phyloP scores from a whole-genome alignment of 192 early-diverging fungal species.

The Obelidium mucronatum region DNA sequence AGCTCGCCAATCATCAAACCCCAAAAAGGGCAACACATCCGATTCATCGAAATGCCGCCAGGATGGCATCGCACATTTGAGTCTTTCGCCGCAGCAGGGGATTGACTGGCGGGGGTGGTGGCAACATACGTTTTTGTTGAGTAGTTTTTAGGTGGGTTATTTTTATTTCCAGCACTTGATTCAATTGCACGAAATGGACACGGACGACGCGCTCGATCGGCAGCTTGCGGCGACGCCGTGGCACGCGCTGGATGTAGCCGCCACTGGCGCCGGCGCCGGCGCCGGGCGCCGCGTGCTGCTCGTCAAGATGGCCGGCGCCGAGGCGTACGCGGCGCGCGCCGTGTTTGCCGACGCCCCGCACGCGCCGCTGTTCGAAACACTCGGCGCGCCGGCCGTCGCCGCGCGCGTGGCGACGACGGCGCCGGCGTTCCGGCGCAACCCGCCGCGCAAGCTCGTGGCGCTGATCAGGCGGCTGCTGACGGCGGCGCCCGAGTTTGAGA shows the following conservation, averaged over 20 bases:
- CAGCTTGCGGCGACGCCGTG: not conserved
- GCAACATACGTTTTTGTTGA: too few relatives aligned
- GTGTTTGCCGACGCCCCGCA: not conserved
- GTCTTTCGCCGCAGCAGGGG: too few relatives aligned
- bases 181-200: too few relatives aligned
- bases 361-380: not conserved
- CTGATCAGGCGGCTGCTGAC: not conserved
- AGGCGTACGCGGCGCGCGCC: not conserved
- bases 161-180: too few relatives aligned
- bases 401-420: not conserved
- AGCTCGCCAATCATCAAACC: too few relatives aligned
- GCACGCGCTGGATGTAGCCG: not conserved
- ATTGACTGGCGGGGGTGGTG: too few relatives aligned
- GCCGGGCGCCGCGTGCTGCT: not conserved
- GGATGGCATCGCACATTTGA: too few relatives aligned
- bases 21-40: too few relatives aligned
- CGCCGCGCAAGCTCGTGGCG: not conserved
- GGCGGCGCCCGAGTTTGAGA: not conserved
- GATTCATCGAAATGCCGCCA: too few relatives aligned
- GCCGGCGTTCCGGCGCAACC: slow-evolving; percentile 1
- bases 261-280: not conserved
- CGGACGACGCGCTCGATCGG: too few relatives aligned
- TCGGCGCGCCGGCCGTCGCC: not conserved
- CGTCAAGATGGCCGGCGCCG: not conserved
- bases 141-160: too few relatives aligned